These are phyloP conservation scores for Taiwanofungus camphoratus DNA, from an alignment of 1,284 basidiomycete species.

Conservation along the genomic window DNA sequence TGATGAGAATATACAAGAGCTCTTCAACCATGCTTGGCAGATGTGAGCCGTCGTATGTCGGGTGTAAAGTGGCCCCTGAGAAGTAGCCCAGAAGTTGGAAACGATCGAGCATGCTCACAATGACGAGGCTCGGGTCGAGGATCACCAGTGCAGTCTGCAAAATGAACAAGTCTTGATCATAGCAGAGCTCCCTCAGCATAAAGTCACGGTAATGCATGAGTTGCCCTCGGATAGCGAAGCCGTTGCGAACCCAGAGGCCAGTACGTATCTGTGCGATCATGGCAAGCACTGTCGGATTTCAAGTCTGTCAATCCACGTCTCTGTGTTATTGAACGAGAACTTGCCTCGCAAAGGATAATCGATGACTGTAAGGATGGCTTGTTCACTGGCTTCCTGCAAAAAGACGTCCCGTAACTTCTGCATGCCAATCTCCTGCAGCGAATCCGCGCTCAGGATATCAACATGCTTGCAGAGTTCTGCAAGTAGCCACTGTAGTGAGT, in stretches of 20 bases:
- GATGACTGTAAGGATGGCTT: conserved; percentile 64
- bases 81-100: conserved; percentile 84
- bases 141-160: conserved; percentile 82
- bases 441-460: conserved; percentile 52
- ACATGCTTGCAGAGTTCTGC: conserved; percentile 88
- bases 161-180: conserved; percentile 94
- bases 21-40: conserved; percentile 89
- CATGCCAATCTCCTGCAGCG: conserved; percentile 46
- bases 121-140: conserved; percentile 74
- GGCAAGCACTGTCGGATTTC: conserved; percentile 73
- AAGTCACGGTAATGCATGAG: conserved; percentile 97
- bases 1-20: conserved; percentile 83
- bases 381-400: conserved; percentile 51
- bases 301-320: too few species aligned
- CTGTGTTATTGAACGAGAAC: too few species aligned
- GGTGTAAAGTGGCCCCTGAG: conserved; percentile 51
- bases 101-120: conserved; percentile 86
- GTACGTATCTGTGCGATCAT: conserved; percentile 94
- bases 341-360: conserved; percentile 85
- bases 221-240: conserved; percentile 92
- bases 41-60: conserved; percentile 67
- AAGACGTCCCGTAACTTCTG: conserved; percentile 57
- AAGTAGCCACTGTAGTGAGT: conserved; percentile 89
- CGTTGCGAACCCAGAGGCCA: conserved; percentile 97
- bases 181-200: conserved; percentile 91